Percentiles rank a stretch among this genome's conserved stretches.
phyloP scores from a whole-genome alignment of 176 grass and related monocot genomes.

The Panicum miliaceum region DNA sequence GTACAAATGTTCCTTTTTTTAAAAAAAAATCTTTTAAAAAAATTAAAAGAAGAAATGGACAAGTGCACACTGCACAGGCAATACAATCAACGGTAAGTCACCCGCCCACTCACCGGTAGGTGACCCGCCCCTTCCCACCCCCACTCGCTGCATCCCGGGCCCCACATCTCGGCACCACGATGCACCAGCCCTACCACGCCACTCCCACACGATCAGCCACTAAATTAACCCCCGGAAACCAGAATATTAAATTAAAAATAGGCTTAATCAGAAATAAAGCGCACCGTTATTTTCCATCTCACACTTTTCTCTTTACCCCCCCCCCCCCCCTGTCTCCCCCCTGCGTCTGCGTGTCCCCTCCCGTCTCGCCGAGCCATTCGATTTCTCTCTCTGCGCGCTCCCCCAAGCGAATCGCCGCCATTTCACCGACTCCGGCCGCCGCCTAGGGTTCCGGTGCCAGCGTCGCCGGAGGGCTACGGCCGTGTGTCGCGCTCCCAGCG shows the following conservation, averaged over 20 bases:
- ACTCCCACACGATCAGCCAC: not conserved
- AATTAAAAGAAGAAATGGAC: not conserved
- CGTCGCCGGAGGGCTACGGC: not conserved
- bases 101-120: conserved; percentile 47
- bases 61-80: not conserved
- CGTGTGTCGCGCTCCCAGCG: not conserved
- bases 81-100: not conserved
- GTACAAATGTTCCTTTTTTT: not conserved
- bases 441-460: conserved; percentile 47
- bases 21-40: too few relatives aligned
- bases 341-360: conserved; percentile 9
- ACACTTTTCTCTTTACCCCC: conserved; percentile 42
- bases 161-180: not conserved
- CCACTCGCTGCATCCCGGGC: not conserved
- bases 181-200: not conserved
- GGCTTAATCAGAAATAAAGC: conserved; percentile 39
- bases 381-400: conserved; percentile 33
- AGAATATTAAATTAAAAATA: conserved; percentile 15
- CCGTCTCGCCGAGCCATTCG: conserved; percentile 42
- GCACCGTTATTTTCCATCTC: conserved; percentile 40
- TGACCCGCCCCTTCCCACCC: conserved; percentile 22
- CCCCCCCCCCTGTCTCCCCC: not conserved
- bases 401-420: conserved; percentile 50
- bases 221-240: conserved; percentile 40
- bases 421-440: conserved; percentile 45